Conservation (phyloP, 768 basidiomycete genomes). For the Lactifluus pinguis region DNA sequence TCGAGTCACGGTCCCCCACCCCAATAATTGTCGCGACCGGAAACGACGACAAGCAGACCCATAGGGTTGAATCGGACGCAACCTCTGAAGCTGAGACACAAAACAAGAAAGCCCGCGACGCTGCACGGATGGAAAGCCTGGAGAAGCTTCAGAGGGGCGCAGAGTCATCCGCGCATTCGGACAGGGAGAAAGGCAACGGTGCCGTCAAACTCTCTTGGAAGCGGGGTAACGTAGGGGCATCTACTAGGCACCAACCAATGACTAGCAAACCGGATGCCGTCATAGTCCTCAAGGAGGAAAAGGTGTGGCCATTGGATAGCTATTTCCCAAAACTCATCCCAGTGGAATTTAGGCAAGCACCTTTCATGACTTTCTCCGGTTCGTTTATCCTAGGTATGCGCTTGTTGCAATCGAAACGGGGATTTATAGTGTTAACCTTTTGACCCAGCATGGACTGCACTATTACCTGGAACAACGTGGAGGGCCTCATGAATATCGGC, state of each 20-base stretch:
- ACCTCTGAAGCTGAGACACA: constrained; percentile 30
- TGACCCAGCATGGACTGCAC: constrained; percentile 69
- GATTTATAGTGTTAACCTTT: background rate
- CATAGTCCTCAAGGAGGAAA: constrained; percentile 85
- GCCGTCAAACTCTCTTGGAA: constrained; percentile 12
- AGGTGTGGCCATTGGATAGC: constrained; percentile 33
- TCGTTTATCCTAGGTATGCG: constrained; percentile 84
- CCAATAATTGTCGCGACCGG: background rate
- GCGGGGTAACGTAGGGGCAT: background rate
- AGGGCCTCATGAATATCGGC: constrained; percentile 82
- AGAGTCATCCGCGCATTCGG: constrained; percentile 10
- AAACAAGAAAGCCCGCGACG: constrained; percentile 23
- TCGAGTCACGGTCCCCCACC: constrained; percentile 22
- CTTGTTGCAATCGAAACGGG: background rate
- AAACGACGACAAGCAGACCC: constrained; percentile 1
- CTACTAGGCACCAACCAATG: constrained; percentile 6
- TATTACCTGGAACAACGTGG: constrained; percentile 93
- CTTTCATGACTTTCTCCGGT: constrained; percentile 91
- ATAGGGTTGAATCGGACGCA: background rate
- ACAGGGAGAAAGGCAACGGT: constrained; percentile 17
- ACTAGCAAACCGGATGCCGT: constrained; percentile 60
- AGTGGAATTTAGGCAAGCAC: constrained; percentile 48
- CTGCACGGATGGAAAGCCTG: constrained; percentile 36
- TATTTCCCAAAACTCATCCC: background rate
- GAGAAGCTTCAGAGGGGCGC: constrained; percentile 46